Percentiles rank a stretch among this genome's conserved stretches.
Evolutionary conservation across 2,329 filamentous ascomycete genomes (phyloP).

Genomic region (Paracamarosporium sp.): DNA sequence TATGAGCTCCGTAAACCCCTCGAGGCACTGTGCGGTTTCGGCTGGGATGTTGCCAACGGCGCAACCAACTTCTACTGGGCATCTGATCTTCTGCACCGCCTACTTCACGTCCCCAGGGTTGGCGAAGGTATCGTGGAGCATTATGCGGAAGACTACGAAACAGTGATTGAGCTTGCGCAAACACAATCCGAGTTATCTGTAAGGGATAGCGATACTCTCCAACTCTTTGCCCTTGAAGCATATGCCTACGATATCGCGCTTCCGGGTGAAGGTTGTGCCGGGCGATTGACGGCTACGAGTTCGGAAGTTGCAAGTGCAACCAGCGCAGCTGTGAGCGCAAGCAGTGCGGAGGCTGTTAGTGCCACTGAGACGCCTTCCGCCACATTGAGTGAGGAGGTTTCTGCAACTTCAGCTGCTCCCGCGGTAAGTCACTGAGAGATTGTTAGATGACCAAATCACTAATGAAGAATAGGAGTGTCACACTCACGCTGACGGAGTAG

Average conservation of each 20-base stretch:
- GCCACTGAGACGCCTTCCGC: conserved; percentile 14
- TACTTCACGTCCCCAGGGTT: conserved; percentile 68
- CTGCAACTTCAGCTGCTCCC: conserved; percentile 16
- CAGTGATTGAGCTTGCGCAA: conserved; percentile 60
- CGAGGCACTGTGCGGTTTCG: conserved; percentile 65
- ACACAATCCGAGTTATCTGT: conserved; percentile 57
- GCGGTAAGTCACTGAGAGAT: conserved; percentile 7
- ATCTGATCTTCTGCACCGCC: conserved; percentile 70
- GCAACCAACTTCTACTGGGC: conserved; percentile 70
- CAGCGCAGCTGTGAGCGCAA: background rate
- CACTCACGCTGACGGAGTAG: conserved; percentile 20
- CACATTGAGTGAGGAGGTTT: conserved; percentile 14
- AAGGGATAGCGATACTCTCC: conserved; percentile 67
- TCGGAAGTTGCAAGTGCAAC: conserved; percentile 4
- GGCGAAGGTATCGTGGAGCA: conserved; percentile 68
- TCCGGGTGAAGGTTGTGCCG: conserved; percentile 68
- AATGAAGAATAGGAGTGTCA: conserved; percentile 21
- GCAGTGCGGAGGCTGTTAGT: background rate
- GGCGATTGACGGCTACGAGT: conserved; percentile 39
- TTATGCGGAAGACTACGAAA: conserved; percentile 65
- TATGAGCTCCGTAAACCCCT: conserved; percentile 65
- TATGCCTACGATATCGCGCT: conserved; percentile 71
- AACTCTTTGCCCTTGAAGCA: conserved; percentile 73
- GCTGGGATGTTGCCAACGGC: conserved; percentile 66
- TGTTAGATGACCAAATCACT: background rate